A percentile compares a stretch with the other conserved stretches of the same genome.
Evolutionary conservation across 768 basidiomycete genomes (phyloP).

Genomic region (Astraeus odoratus): DNA sequence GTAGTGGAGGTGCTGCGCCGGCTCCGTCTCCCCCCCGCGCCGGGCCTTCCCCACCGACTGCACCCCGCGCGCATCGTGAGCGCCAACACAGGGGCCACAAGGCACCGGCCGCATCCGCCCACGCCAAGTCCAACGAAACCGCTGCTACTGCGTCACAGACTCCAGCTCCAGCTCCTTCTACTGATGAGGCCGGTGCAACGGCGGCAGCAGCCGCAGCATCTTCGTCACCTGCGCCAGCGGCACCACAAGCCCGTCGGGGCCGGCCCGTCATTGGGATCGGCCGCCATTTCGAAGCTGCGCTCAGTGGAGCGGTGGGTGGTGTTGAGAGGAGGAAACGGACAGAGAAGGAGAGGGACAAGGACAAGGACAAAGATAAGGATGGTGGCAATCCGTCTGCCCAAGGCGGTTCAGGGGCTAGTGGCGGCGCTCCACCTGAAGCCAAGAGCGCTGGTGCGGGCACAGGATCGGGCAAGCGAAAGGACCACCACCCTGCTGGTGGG

Average conservation of each 20-base stretch:
- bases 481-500: background rate
- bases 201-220: constrained; percentile 5
- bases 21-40: background rate
- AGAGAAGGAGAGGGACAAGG: constrained; percentile 26
- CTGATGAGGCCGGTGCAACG: background rate
- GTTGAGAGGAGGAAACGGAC: constrained; percentile 28
- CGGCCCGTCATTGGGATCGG: constrained; percentile 59
- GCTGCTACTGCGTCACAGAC: background rate
- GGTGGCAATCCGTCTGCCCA: background rate
- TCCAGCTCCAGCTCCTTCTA: background rate
- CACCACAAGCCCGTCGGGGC: constrained; percentile 29
- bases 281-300: constrained; percentile 66
- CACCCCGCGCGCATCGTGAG: constrained; percentile 10
- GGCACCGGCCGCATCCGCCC: constrained; percentile 1
- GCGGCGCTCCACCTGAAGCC: background rate
- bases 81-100: constrained; percentile 8
- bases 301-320: constrained; percentile 46
- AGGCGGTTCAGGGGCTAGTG: background rate
- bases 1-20: background rate
- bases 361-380: no score
- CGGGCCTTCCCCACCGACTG: background rate
- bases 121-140: background rate
- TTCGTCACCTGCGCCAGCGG: constrained; percentile 12
- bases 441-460: background rate
- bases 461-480: background rate